Conservation (phyloP, 805 yeast species). For the Millerozyma acaciae region DNA sequence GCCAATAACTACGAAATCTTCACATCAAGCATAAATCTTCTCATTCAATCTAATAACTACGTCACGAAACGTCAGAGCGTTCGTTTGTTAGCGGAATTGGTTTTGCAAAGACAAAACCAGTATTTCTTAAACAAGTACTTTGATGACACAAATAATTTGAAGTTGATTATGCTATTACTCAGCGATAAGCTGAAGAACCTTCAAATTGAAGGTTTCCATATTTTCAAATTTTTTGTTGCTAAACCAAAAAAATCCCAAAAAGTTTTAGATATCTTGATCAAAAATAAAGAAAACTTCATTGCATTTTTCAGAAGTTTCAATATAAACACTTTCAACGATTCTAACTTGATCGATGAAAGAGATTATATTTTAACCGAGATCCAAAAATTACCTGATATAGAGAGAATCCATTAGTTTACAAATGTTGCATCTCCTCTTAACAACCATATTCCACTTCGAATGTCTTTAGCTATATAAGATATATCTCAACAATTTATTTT, state of each 20-base stretch:
- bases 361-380: slow-evolving; percentile 76
- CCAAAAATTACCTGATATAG: slow-evolving; percentile 62
- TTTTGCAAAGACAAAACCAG: slow-evolving; percentile 68
- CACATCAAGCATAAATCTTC: slow-evolving; percentile 57
- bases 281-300: slow-evolving; percentile 76
- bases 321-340: slow-evolving; percentile 59
- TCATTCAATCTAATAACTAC: slow-evolving; percentile 76
- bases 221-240: slow-evolving; percentile 93
- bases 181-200: slow-evolving; percentile 87
- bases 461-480: background rate
- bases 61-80: slow-evolving; percentile 91
- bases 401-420: slow-evolving; percentile 16
- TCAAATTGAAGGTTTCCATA: slow-evolving; percentile 87
- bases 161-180: slow-evolving; percentile 77
- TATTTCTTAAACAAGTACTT: slow-evolving; percentile 72
- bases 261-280: slow-evolving; percentile 73
- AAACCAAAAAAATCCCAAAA: slow-evolving; percentile 86
- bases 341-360: slow-evolving; percentile 70
- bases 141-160: slow-evolving; percentile 76
- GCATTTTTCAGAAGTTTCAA: slow-evolving; percentile 65
- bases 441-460: background rate
- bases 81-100: slow-evolving; percentile 66
- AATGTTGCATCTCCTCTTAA: background rate
- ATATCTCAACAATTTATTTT: slow-evolving; percentile 10
- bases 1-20: slow-evolving; percentile 53